Conservation (phyloP, 2,329 filamentous ascomycete species). For the Colletotrichum somersetense region DNA sequence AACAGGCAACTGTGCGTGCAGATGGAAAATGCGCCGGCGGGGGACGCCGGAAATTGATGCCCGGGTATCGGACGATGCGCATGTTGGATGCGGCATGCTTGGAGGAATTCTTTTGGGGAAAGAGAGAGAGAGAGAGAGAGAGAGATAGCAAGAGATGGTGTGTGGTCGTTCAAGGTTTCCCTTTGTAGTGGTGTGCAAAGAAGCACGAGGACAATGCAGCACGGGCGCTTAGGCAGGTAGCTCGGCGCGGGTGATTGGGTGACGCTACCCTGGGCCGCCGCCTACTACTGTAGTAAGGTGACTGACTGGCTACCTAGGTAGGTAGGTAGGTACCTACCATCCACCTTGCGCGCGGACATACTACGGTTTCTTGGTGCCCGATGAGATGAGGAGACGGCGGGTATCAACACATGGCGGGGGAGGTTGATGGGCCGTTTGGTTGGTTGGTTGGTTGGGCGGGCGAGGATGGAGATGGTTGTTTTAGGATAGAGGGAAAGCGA, state of each 20-base stretch:
- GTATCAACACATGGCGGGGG: constrained; percentile 13
- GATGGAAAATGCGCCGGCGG: not conserved
- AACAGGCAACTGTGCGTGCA: constrained; percentile 1
- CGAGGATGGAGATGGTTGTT: constrained; percentile 1
- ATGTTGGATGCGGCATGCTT: not conserved
- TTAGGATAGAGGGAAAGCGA: not conserved
- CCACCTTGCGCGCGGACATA: not conserved
- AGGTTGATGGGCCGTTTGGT: not conserved
- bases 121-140: not conserved
- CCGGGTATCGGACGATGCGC: not conserved
- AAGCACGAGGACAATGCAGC: constrained; percentile 8
- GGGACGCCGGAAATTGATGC: not conserved
- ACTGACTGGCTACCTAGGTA: not conserved
- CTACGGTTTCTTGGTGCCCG: constrained; percentile 17
- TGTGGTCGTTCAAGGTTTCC: constrained; percentile 6
- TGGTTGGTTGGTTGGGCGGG: not conserved
- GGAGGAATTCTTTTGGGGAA: not conserved
- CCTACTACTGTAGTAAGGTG: not conserved
- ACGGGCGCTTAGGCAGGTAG: constrained; percentile 12
- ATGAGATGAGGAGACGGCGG: constrained; percentile 3
- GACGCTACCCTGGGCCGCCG: not conserved
- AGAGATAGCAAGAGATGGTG: not conserved
- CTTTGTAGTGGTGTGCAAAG: not conserved
- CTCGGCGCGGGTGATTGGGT: constrained; percentile 7
- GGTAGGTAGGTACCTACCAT: not conserved